Conservation (phyloP, 2,329 filamentous ascomycete genomes). For the Penicillium sp. region DNA sequence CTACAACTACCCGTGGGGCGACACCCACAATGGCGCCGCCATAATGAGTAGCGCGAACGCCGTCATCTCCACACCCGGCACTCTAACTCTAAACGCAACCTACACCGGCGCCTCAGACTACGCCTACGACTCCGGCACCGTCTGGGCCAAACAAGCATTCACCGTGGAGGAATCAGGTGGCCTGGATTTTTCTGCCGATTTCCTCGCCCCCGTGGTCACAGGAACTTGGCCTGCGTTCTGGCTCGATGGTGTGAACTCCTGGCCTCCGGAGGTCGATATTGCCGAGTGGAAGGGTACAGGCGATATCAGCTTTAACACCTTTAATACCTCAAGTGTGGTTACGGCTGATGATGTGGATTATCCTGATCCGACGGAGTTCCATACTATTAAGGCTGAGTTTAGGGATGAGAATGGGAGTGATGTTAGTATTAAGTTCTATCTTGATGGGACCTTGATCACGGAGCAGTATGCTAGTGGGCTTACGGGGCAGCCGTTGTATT, state of each 20-base stretch:
- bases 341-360: slow-evolving; percentile 52
- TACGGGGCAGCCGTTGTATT: slow-evolving; percentile 47
- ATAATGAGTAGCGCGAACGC: slow-evolving; percentile 49
- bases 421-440: slow-evolving; percentile 55
- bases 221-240: slow-evolving; percentile 62
- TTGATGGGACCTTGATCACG: slow-evolving; percentile 52
- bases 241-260: slow-evolving; percentile 55
- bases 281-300: slow-evolving; percentile 62
- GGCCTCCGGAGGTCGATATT: slow-evolving; percentile 62
- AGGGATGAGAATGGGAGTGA: slow-evolving; percentile 54
- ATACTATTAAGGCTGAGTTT: slow-evolving; percentile 53
- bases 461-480: slow-evolving; percentile 54
- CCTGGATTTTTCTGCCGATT: slow-evolving; percentile 40
- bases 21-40: slow-evolving; percentile 58
- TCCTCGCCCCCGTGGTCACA: slow-evolving; percentile 39
- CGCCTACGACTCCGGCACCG: slow-evolving; percentile 54
- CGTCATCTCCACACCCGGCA: slow-evolving; percentile 47
- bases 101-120: slow-evolving; percentile 41
- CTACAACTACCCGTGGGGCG: slow-evolving; percentile 60
- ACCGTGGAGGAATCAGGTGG: slow-evolving; percentile 40
- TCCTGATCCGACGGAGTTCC: slow-evolving; percentile 47
- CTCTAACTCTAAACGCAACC: slow-evolving; percentile 51
- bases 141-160: slow-evolving; percentile 46
- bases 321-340: slow-evolving; percentile 46
- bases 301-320: slow-evolving; percentile 26